Evolutionary conservation across 2,329 filamentous ascomycete genomes (phyloP).

Genomic region (Aspergillaceae sp.): DNA sequence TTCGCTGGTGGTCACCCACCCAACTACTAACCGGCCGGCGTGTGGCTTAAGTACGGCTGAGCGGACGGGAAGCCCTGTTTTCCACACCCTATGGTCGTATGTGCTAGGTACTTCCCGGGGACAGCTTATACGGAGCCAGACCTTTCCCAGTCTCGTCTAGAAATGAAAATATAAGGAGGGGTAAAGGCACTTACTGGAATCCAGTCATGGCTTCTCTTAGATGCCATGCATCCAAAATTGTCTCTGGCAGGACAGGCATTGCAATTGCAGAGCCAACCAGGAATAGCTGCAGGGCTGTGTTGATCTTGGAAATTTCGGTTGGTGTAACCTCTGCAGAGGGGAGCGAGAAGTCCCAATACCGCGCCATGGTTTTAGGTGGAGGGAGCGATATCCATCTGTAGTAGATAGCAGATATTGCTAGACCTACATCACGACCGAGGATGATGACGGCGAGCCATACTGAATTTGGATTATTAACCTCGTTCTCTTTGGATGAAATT

Average conservation of each 20-base stretch:
- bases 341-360: slow-evolving; percentile 97
- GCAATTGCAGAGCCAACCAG: slow-evolving; percentile 79
- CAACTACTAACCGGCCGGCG: slow-evolving; percentile 42
- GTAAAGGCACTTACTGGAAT: slow-evolving; percentile 32
- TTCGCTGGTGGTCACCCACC: slow-evolving; percentile 43
- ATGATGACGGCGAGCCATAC: slow-evolving; percentile 87
- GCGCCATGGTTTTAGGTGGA: slow-evolving; percentile 78
- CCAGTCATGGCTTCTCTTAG: slow-evolving; percentile 53
- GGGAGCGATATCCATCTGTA: slow-evolving; percentile 93
- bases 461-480: slow-evolving; percentile 22
- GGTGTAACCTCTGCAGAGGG: slow-evolving; percentile 44
- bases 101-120: slow-evolving; percentile 9
- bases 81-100: slow-evolving; percentile 42
- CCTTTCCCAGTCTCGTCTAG: not conserved
- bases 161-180: not conserved
- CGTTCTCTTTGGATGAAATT: not conserved
- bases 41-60: slow-evolving; percentile 43
- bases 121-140: slow-evolving; percentile 10
- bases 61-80: slow-evolving; percentile 43
- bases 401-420: slow-evolving; percentile 82
- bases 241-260: slow-evolving; percentile 60
- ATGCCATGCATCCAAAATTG: slow-evolving; percentile 47
- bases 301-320: slow-evolving; percentile 52
- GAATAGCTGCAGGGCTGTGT: slow-evolving; percentile 83
- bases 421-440: slow-evolving; percentile 73